Base-by-base conservation (phyloP, 495 filamentous ascomycete genomes). In the Aspergillus indologenus region DNA sequence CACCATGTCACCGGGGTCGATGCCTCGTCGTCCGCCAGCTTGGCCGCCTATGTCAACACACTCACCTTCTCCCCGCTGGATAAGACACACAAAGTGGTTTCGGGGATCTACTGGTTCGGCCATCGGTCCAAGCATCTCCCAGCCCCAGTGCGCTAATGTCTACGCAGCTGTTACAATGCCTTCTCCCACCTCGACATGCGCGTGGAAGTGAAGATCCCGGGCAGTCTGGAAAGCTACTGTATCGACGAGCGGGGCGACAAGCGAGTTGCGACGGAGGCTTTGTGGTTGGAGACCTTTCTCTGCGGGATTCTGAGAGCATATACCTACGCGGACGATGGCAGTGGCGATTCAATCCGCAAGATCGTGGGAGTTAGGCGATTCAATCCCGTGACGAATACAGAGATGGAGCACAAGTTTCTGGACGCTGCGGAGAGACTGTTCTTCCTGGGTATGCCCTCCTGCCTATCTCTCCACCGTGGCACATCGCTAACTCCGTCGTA, bases 171-270 rank as follows among this genome's bases (percentile, higher is more conserved):
- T 75, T 98, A 98, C 80, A 98, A 98, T 91, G 94, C 94, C 61
- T 98, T 98, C 76, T 98, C 94, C 11, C 85, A 96, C 58, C 81
- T 97, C 42, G 94, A 98, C 68, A 98, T 98, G 95, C 91, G 94
- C 45, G 93, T 98, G 20, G 90, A 96, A 65, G 94, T 97, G 24
- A 91, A 90, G 57, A 97, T 98, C 64, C 94, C 94, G 29, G 94
- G 94, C 53, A 90, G 88, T 20, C 90, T 98, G 42, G 93, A 98
- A 72, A 89, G 89, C 67, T 97, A 96, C 73, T 96, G 92, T 71
- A 88, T 98, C 59, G 92, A 98, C 71, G 93, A 98, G 74, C 85
- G 91, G 58, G 95, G 94, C 54, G 91, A 97, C 65, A 96, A 94
- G 75, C 84, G 90, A 26, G 88, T 90, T 53, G 90, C 95, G 23